Evolutionary conservation across 225 moss, liverwort and hornwort genomes (phyloP).

Genomic region (Climacium dendroides): DNA sequence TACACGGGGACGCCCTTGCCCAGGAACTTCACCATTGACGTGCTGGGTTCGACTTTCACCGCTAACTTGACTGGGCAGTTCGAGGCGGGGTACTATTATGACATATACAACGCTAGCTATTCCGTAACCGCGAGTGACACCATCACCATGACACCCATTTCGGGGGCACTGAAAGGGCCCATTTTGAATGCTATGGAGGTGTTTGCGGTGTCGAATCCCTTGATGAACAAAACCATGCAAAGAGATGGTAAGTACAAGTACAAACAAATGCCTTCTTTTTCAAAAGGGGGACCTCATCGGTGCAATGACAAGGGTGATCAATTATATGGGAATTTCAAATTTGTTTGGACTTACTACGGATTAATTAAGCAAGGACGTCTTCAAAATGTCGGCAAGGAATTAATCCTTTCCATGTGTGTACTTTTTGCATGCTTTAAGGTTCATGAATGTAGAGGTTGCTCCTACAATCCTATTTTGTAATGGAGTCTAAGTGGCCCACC

Average conservation of each 20-base stretch:
- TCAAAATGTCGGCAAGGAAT: not conserved
- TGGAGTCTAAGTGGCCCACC: fast-evolving
- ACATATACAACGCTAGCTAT: fast-evolving
- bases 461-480: not conserved
- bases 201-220: not conserved
- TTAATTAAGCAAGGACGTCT: not conserved
- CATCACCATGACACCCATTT: not conserved
- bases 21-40: not conserved
- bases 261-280: not conserved
- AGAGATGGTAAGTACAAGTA: not conserved
- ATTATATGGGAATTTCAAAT: not conserved
- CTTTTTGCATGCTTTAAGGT: not conserved
- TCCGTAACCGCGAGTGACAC: not conserved
- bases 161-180: not conserved
- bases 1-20: not conserved
- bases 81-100: not conserved
- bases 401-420: fast-evolving
- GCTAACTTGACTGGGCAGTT: not conserved
- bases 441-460: not conserved
- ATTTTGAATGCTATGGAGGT: not conserved
- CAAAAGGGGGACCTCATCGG: not conserved
- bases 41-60: fast-evolving
- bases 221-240: not conserved
- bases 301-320: not conserved
- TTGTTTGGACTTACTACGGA: not conserved